Conservation (phyloP, 2,329 filamentous ascomycete species). For the Pseudogymnoascus sp. region DNA sequence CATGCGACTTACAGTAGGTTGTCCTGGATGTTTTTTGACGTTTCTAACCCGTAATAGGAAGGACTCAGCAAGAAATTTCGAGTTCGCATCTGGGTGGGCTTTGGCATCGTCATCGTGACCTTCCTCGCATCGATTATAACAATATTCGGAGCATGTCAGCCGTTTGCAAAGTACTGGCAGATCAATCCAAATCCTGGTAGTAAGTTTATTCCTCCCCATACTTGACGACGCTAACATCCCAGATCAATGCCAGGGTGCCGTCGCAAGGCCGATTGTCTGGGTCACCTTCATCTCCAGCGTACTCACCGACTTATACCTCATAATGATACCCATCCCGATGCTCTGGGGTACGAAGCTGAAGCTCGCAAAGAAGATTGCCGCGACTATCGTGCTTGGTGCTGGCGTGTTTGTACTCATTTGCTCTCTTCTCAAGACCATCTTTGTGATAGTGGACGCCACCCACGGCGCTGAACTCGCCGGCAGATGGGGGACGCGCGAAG, state of each 20-base stretch:
- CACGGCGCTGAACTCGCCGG: constrained; percentile 33
- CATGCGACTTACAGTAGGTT: constrained; percentile 40
- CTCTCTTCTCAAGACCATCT: constrained; percentile 45
- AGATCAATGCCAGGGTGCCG: constrained; percentile 36
- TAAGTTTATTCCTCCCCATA: constrained; percentile 27
- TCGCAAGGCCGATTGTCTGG: constrained; percentile 44
- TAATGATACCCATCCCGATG: constrained; percentile 38
- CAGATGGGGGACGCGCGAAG: constrained; percentile 33
- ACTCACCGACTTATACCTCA: constrained; percentile 51
- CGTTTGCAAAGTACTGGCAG: constrained; percentile 50
- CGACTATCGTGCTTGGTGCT: constrained; percentile 48
- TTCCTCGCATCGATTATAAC: constrained; percentile 44
- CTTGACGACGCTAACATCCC: constrained; percentile 18
- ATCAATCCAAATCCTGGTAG: constrained; percentile 51
- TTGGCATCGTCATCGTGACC: constrained; percentile 40
- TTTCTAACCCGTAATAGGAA: constrained; percentile 19
- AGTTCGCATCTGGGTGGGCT: constrained; percentile 37
- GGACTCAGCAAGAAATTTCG: constrained; percentile 35
- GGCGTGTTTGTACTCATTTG: constrained; percentile 49
- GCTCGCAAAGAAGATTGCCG: constrained; percentile 42
- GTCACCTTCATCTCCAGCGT: constrained; percentile 47
- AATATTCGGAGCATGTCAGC: constrained; percentile 44
- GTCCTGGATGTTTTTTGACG: too few relatives aligned
- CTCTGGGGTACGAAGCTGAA: constrained; percentile 45
- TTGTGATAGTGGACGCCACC: constrained; percentile 37